Evolutionary conservation across 345 rosid genomes (phyloP).

Genomic region (Euphorbia peplus): DNA sequence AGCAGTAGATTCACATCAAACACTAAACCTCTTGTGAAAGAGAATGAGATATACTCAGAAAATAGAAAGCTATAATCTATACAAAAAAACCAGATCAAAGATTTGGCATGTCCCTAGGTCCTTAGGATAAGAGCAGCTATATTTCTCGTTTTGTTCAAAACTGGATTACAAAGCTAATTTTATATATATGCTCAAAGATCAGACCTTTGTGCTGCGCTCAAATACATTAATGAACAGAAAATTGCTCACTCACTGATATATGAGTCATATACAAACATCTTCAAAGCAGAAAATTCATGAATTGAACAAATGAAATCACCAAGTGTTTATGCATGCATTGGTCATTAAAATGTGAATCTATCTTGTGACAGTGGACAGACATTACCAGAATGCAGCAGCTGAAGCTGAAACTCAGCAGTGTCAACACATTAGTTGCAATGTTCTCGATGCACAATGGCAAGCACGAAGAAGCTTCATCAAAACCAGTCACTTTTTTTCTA

Average conservation of each 20-base stretch:
- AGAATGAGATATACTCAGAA: background rate
- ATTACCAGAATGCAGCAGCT: constrained; percentile 82
- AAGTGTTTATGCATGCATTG: background rate
- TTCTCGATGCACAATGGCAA: constrained; percentile 65
- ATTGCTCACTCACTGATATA: background rate
- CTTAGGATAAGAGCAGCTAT: background rate
- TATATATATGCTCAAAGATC: background rate
- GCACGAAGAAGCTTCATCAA: constrained; percentile 56
- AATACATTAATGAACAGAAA: background rate
- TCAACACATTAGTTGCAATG: constrained; percentile 74
- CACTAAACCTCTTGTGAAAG: background rate
- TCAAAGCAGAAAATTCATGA: constrained; percentile 8
- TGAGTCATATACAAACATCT: background rate
- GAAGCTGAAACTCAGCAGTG: constrained; percentile 73
- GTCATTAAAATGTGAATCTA: background rate
- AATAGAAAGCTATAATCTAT: background rate
- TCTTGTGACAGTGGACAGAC: background rate
- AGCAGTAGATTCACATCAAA: background rate
- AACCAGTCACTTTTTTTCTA: constrained; percentile 48
- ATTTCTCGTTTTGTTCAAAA: background rate
- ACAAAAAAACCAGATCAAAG: background rate
- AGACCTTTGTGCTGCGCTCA: background rate
- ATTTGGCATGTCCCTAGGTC: background rate
- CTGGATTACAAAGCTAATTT: background rate
- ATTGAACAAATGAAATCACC: background rate